Conservation (phyloP, 192 early-diverging fungal genomes). For the Martensiomyces pterosporus region DNA sequence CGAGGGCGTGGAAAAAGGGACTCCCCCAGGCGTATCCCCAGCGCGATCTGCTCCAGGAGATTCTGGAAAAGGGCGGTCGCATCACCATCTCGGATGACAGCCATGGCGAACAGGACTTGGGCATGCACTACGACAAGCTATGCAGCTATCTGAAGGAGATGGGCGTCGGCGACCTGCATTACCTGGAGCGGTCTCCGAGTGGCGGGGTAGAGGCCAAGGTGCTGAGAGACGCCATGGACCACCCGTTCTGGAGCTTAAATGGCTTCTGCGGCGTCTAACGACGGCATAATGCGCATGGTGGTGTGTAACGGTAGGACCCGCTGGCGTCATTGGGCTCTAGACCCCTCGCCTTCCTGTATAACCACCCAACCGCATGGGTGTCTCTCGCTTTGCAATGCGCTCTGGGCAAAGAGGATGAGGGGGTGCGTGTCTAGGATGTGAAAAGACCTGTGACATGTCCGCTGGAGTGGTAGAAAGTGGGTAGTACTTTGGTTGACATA, state of each 20-base stretch:
- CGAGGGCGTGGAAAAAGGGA: constrained; percentile 89
- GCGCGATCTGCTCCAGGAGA: constrained; percentile 74
- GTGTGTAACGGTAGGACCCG: background rate
- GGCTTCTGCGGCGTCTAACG: constrained; percentile 1
- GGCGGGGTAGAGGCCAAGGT: constrained; percentile 13
- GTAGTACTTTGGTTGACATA: too few species aligned
- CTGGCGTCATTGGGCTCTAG: too few species aligned
- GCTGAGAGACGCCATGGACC: constrained; percentile 18
- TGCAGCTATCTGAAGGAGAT: constrained; percentile 65
- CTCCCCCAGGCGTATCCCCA: constrained; percentile 83
- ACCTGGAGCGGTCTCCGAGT: constrained; percentile 5
- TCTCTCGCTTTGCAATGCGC: too few species aligned
- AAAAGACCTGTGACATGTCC: too few species aligned
- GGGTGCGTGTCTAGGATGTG: too few species aligned
- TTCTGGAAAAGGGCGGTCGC: constrained; percentile 57
- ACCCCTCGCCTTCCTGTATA: too few species aligned
- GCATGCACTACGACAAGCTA: constrained; percentile 77
- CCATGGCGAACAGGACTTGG: constrained; percentile 86
- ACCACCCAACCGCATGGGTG: too few species aligned
- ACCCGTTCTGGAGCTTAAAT: constrained; percentile 36
- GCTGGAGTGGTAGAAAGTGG: too few species aligned
- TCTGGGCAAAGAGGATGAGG: too few species aligned
- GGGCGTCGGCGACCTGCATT: constrained; percentile 56
- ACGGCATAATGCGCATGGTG: background rate
- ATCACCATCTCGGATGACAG: constrained; percentile 92